Evolutionary conservation across 495 filamentous ascomycete genomes (phyloP), one percentile per base, ranked within the genome.

Genomic region (Hypoxylon cercidicola): DNA sequence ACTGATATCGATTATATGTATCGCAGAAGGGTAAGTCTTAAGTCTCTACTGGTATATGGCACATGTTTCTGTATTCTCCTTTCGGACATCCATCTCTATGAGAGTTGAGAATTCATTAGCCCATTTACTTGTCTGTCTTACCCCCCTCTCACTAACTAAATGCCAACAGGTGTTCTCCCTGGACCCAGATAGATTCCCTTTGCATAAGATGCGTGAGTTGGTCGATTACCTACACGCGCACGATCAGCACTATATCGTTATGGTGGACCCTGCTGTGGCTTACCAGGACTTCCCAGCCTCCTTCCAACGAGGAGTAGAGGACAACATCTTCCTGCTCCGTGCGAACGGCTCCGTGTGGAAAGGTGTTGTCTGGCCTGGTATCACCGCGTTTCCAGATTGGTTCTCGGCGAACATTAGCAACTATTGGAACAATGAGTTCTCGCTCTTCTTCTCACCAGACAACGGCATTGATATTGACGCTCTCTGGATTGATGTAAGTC

Each of bases 1-100:
- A 94, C 89, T 3, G 91, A 94, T 69, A 94, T 94, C 48, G 87
- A 93, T 68, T 92, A 93, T 72, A 92, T 93, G 89, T 80, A 88
- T 67, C 61, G 68, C 10, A 77, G 89, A 71, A 80, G 77, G 60
- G 79, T 78, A 55, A 64, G 68, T 61, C 10, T 19, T 13, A 4
- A 8, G 25, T 3, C 7, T 28, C 3, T 7, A 28, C n/a, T n/a
- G n/a, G n/a, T n/a, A n/a, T n/a, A n/a, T n/a, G n/a, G n/a, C n/a
- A n/a, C n/a, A n/a, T n/a, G n/a, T n/a, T n/a, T n/a, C n/a, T n/a
- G n/a, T n/a, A n/a, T n/a, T n/a, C n/a, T n/a, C n/a, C n/a, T n/a
- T n/a, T n/a, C n/a, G n/a, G n/a, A 28, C 7, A 28, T 7, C 7
- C 7, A 28, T 28, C 25, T 28, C 7, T 28, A 28, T 7, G 25